These are phyloP conservation scores for Ettlia oleoabundans DNA, from an alignment of 139 green algal species.

Conservation along the genomic window DNA sequence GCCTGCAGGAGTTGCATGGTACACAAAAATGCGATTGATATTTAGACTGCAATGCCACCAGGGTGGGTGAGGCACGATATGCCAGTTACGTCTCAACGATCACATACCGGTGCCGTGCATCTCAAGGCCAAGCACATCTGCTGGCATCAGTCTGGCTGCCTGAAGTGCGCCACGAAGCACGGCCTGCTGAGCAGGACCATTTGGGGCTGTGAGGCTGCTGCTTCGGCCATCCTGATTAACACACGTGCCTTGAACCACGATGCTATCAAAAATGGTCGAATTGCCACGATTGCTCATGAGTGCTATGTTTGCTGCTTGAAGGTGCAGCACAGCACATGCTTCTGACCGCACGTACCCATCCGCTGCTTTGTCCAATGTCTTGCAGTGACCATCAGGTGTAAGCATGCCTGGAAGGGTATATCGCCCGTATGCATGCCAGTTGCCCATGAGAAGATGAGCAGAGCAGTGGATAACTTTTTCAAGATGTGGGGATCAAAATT, in stretches of 20 bases:
- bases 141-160: background rate
- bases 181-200: conserved; percentile 60
- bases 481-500: no score
- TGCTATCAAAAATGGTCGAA: background rate
- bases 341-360: conserved; percentile 68
- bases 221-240: conserved; percentile 69
- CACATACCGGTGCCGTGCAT: conserved; percentile 69
- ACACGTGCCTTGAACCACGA: conserved; percentile 39
- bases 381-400: conserved; percentile 54
- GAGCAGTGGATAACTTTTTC: no score
- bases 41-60: background rate
- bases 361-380: conserved; percentile 54
- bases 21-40: no score
- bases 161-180: conserved; percentile 56
- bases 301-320: conserved; percentile 43
- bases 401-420: conserved; percentile 47
- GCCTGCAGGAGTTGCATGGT: no score
- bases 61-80: background rate
- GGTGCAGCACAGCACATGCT: conserved; percentile 31
- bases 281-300: conserved; percentile 11
- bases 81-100: background rate
- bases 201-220: conserved; percentile 67
- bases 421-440: no score
- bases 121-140: conserved; percentile 55
- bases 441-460: no score